Evolutionary conservation across 495 filamentous ascomycete genomes (phyloP).

Genomic region (Corynascus novoguineensis): DNA sequence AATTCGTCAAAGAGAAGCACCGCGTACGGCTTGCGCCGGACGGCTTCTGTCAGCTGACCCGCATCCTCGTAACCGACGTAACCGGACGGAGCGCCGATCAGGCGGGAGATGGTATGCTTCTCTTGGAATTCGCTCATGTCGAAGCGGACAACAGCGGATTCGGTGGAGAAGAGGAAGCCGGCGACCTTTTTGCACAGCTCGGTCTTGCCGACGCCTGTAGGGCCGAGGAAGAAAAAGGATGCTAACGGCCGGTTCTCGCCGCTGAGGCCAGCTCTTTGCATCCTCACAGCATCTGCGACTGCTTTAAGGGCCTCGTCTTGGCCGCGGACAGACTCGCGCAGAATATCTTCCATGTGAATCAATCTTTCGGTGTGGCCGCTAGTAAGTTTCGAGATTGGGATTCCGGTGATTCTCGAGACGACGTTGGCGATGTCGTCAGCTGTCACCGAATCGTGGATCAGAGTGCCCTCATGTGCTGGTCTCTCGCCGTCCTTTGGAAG

Average conservation of each 20-base stretch:
- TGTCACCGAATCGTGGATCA: slow-evolving; percentile 90
- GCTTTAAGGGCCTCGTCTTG: slow-evolving; percentile 91
- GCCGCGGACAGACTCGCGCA: slow-evolving; percentile 78
- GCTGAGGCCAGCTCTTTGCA: slow-evolving; percentile 88
- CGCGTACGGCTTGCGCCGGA: slow-evolving; percentile 91
- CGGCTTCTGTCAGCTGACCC: slow-evolving; percentile 92
- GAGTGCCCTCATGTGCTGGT: slow-evolving; percentile 41
- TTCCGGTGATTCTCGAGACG: slow-evolving; percentile 85
- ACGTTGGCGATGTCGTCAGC: slow-evolving; percentile 91
- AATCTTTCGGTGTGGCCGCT: slow-evolving; percentile 88
- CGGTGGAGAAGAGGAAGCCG: slow-evolving; percentile 85
- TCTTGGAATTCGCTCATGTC: slow-evolving; percentile 99
- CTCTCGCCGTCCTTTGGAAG: slow-evolving; percentile 69
- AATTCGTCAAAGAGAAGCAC: slow-evolving; percentile 96
- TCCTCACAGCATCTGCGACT: slow-evolving; percentile 86
- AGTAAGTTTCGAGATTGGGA: slow-evolving; percentile 85
- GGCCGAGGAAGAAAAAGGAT: slow-evolving; percentile 95
- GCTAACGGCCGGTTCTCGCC: slow-evolving; percentile 88
- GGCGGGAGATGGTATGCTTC: slow-evolving; percentile 87
- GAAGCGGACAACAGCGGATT: slow-evolving; percentile 78
- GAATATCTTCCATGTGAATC: slow-evolving; percentile 87
- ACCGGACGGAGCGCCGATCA: slow-evolving; percentile 88
- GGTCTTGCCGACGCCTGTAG: slow-evolving; percentile 95
- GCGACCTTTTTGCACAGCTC: slow-evolving; percentile 97
- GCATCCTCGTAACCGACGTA: slow-evolving; percentile 98